These are phyloP conservation scores for Aegilops speltoides DNA, from an alignment of 176 grass and related monocot species.

Conservation along the genomic window DNA sequence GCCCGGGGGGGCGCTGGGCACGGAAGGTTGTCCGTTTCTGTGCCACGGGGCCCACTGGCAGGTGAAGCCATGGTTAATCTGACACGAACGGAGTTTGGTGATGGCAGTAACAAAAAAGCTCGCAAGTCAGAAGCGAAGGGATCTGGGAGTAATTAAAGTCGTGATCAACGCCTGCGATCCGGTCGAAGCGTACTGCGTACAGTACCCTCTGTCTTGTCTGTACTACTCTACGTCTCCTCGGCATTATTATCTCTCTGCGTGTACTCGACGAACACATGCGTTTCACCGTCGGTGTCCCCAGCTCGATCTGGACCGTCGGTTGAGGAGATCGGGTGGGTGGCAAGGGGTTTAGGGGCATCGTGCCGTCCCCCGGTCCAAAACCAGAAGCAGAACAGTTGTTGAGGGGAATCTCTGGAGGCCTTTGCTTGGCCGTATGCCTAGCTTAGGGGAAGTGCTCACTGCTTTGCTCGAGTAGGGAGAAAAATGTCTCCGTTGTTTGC, in stretches of 20 bases:
- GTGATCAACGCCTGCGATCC: background rate
- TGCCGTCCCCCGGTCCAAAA: no score
- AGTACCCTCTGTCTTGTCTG: background rate
- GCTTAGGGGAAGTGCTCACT: background rate
- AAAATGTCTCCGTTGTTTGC: background rate
- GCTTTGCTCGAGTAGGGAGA: background rate
- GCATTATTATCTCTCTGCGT: background rate
- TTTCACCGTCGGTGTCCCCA: background rate
- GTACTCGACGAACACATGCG: background rate
- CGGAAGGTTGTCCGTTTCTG: conserved; percentile 51
- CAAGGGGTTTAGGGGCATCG: background rate
- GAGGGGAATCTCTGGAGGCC: background rate
- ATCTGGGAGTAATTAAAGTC: conserved; percentile 7
- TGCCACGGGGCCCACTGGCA: background rate
- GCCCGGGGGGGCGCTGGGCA: conserved; percentile 13
- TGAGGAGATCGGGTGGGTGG: background rate
- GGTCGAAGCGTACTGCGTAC: background rate
- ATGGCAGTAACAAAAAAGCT: background rate
- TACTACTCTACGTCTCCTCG: background rate
- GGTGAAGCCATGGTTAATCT: conserved; percentile 14
- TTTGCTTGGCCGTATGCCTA: background rate
- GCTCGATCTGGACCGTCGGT: background rate
- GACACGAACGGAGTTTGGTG: background rate
- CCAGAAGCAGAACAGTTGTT: background rate
- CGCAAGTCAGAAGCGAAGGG: background rate